Evolutionary conservation across 2,329 filamentous ascomycete genomes (phyloP).

Genomic region (Huntiella abstrusa): DNA sequence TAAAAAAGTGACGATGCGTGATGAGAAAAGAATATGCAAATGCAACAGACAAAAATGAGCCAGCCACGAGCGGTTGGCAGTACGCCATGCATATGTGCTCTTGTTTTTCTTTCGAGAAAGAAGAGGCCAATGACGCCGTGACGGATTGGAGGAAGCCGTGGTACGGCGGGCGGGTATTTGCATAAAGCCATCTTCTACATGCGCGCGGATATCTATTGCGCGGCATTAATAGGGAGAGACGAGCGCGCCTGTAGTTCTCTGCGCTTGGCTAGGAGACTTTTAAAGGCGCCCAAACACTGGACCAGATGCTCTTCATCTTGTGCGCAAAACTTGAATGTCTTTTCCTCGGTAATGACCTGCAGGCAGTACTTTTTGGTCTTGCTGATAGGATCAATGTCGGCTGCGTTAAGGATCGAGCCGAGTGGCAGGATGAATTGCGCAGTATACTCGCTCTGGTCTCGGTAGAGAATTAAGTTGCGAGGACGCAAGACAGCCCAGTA

Average conservation of each 20-base stretch:
- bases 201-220: not conserved
- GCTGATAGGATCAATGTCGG: slow-evolving; percentile 78
- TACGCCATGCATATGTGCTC: too few relatives aligned
- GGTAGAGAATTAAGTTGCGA: slow-evolving; percentile 75
- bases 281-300: slow-evolving; percentile 75
- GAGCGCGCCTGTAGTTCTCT: slow-evolving; percentile 34
- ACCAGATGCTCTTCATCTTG: slow-evolving; percentile 65
- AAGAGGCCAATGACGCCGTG: too few relatives aligned
- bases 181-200: not conserved
- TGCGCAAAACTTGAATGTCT: slow-evolving; percentile 59
- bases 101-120: not conserved
- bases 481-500: slow-evolving; percentile 83
- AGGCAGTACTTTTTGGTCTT: slow-evolving; percentile 72
- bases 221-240: not conserved
- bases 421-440: slow-evolving; percentile 68
- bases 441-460: slow-evolving; percentile 78
- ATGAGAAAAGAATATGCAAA: slow-evolving; percentile 3
- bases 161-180: too few relatives aligned
- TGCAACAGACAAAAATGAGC: not conserved
- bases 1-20: not conserved
- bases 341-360: slow-evolving; percentile 87
- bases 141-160: too few relatives aligned
- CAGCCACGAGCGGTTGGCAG: not conserved
- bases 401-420: slow-evolving; percentile 64
- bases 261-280: slow-evolving; percentile 60